These are phyloP conservation scores for Dissophora globulifera DNA, from an alignment of 192 early-diverging fungal species.

Conservation along the genomic window DNA sequence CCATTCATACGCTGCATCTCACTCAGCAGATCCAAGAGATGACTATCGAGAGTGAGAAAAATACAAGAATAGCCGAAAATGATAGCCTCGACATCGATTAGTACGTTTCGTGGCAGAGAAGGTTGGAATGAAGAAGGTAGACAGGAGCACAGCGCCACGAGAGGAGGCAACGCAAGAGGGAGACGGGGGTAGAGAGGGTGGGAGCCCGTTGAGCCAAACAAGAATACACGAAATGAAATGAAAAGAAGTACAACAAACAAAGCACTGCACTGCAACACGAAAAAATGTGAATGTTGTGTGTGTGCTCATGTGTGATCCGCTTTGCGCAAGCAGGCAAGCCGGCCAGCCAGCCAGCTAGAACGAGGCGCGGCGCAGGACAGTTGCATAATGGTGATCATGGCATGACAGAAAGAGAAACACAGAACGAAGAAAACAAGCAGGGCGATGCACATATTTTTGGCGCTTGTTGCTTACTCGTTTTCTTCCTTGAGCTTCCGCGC, in stretches of 20 bases:
- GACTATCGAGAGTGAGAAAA: slow-evolving; percentile 5
- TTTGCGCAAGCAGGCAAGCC: slow-evolving; percentile 15
- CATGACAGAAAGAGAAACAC: slow-evolving; percentile 14
- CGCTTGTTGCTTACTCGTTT: slow-evolving; percentile 45
- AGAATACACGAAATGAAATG: slow-evolving; percentile 5
- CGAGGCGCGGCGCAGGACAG: background rate
- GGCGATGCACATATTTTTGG: background rate
- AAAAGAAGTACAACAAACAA: background rate
- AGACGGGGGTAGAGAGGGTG: slow-evolving; percentile 4
- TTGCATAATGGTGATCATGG: background rate
- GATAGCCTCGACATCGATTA: background rate
- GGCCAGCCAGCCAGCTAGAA: too few relatives aligned
- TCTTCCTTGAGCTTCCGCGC: slow-evolving; percentile 55
- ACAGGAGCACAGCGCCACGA: background rate
- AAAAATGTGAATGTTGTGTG: too few relatives aligned
- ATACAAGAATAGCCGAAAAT: background rate
- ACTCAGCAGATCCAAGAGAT: slow-evolving; percentile 46
- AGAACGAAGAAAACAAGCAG: background rate
- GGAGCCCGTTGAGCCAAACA: background rate
- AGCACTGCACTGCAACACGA: too few relatives aligned
- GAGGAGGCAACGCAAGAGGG: background rate
- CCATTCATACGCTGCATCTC: slow-evolving; percentile 42
- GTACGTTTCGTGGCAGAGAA: background rate
- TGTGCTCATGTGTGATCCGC: too few relatives aligned
- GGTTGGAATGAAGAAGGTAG: background rate